Evolutionary conservation across 352 stramenopile genomes (phyloP).

Genomic region (Albugo candida): DNA sequence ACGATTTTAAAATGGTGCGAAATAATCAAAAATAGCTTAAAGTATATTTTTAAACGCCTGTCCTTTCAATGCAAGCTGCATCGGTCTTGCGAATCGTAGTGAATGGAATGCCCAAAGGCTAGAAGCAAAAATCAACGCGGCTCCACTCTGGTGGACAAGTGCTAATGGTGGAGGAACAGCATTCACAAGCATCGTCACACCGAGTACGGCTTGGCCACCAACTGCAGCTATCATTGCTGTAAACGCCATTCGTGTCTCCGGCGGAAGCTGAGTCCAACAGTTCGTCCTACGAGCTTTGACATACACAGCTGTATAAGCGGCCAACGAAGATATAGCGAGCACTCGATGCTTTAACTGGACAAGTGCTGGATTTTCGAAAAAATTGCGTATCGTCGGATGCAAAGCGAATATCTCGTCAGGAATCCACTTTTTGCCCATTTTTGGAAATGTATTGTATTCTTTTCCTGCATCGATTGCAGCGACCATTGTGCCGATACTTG

Average conservation of each 20-base stretch:
- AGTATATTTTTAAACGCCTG: too few species aligned
- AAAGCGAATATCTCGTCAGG: conserved; percentile 24
- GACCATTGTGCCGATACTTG: conserved; percentile 41
- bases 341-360: conserved; percentile 94
- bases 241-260: conserved; percentile 31
- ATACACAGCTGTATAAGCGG: conserved; percentile 25
- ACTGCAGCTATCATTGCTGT: conserved; percentile 30
- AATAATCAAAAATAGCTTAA: too few species aligned
- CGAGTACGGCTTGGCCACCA: conserved; percentile 23
- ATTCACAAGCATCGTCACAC: conserved; percentile 88
- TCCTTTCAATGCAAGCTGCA: not conserved
- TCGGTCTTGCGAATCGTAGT: conserved; percentile 33
- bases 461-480: conserved; percentile 92
- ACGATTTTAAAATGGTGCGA: too few species aligned
- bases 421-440: not conserved
- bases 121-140: conserved; percentile 27
- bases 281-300: conserved; percentile 26
- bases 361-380: conserved; percentile 91
- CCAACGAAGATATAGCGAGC: conserved; percentile 76
- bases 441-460: conserved; percentile 80
- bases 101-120: conserved; percentile 47
- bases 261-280: conserved; percentile 48
- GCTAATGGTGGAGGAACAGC: conserved; percentile 87
- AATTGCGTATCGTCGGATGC: conserved; percentile 75
- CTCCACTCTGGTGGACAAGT: conserved; percentile 79